Percentiles rank a stretch among this genome's conserved stretches.
Conservation (phyloP, 805 yeast species). For the Metschnikowia borealis region DNA sequence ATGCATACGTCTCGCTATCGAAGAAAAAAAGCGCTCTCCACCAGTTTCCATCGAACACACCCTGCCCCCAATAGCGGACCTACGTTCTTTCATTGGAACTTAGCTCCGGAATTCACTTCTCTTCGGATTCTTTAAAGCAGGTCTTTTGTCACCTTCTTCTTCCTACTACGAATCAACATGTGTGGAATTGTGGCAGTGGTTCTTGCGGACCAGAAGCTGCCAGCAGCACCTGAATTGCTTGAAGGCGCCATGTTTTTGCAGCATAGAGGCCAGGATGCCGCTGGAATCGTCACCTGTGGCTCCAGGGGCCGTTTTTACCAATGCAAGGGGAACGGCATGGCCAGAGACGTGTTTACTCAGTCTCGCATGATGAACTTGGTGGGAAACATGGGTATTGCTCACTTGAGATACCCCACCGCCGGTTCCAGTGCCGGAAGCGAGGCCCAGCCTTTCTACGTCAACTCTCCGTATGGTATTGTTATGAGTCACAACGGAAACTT, state of each 20-base stretch:
- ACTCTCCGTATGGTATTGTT: conserved; percentile 91
- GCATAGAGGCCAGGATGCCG: conserved; percentile 98
- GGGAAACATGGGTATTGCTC: conserved; percentile 95
- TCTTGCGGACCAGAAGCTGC: conserved; percentile 64
- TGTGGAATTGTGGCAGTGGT: conserved; percentile 94
- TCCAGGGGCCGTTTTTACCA: conserved; percentile 89
- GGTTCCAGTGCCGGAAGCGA: conserved; percentile 94
- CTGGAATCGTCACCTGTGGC: conserved; percentile 98
- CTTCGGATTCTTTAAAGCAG: neutral
- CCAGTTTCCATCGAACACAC: neutral
- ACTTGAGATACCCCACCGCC: conserved; percentile 94
- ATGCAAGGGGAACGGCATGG: conserved; percentile 99
- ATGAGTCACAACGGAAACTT: conserved; percentile 93
- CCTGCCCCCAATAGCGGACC: neutral
- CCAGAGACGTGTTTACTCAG: conserved; percentile 92
- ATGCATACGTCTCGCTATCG: neutral
- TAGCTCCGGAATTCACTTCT: neutral
- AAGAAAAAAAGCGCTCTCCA: conserved; percentile 2
- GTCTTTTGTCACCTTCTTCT: neutral
- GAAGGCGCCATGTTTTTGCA: conserved; percentile 92
- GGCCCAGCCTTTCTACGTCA: conserved; percentile 98
- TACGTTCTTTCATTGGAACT: neutral
- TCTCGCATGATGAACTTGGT: conserved; percentile 70
- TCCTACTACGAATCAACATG: conserved; percentile 46
- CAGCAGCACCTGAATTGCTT: conserved; percentile 84